A percentile compares a stretch with the other conserved stretches of the same genome.
Conservation (phyloP, 352 stramenopile genomes). For the Phytopythium ostracodes region DNA sequence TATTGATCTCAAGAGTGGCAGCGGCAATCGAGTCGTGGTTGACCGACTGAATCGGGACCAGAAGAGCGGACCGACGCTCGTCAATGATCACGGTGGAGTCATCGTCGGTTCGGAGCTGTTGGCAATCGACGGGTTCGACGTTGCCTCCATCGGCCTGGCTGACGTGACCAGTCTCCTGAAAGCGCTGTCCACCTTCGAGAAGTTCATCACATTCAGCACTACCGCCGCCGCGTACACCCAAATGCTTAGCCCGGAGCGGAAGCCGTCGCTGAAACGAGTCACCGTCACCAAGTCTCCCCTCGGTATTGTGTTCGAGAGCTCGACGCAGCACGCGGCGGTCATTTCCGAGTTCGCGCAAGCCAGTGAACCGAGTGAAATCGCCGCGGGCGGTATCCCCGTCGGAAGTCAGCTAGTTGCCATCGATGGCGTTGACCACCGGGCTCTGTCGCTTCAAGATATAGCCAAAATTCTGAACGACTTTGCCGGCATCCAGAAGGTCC, state of each 20-base stretch:
- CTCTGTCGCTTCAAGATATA: constrained; percentile 30
- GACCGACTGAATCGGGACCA: constrained; percentile 37
- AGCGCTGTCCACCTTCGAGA: constrained; percentile 33
- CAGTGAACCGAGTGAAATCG: constrained; percentile 13
- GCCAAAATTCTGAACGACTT: constrained; percentile 28
- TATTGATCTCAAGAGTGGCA: constrained; percentile 43
- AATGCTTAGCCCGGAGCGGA: constrained; percentile 22
- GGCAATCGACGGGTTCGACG: constrained; percentile 45
- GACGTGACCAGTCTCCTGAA: constrained; percentile 36
- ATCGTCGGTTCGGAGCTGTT: constrained; percentile 44
- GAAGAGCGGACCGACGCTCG: constrained; percentile 22
- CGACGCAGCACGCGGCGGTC: constrained; percentile 10
- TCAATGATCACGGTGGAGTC: constrained; percentile 42
- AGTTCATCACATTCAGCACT: constrained; percentile 58
- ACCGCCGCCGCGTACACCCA: constrained; percentile 26
- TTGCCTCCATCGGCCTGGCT: constrained; percentile 26
- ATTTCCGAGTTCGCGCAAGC: constrained; percentile 16
- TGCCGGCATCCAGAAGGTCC: constrained; percentile 13
- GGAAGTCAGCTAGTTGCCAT: constrained; percentile 49
- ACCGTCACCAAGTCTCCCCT: constrained; percentile 19
- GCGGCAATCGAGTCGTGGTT: constrained; percentile 37
- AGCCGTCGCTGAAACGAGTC: constrained; percentile 13
- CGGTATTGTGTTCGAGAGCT: constrained; percentile 30
- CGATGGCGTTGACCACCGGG: constrained; percentile 38
- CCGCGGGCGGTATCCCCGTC: constrained; percentile 19